Percentiles rank a stretch among this genome's conserved stretches.
These are phyloP conservation scores for Cyclotella atomus DNA, from an alignment of 108 stramenopile genomes.

Conservation along the genomic window DNA sequence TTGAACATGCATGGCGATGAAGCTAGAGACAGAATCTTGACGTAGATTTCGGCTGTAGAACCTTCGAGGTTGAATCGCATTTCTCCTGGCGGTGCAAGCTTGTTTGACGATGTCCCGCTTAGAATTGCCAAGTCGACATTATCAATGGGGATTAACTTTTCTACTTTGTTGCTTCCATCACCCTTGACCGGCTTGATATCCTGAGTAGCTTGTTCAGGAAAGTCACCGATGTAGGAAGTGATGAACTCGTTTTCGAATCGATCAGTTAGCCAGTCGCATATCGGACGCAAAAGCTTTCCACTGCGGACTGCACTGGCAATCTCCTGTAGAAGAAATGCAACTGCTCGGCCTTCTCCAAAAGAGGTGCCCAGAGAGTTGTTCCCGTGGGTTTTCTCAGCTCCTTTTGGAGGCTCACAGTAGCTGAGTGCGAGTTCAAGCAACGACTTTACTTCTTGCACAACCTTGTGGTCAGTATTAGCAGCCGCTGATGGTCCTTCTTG, in stretches of 20 bases:
- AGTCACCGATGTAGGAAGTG: constrained; percentile 44
- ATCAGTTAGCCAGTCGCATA: constrained; percentile 40
- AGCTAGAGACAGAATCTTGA: constrained; percentile 44
- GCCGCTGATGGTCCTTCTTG: constrained; percentile 6
- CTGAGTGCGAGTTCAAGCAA: constrained; percentile 43
- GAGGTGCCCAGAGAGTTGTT: constrained; percentile 1
- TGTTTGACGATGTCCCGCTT: constrained; percentile 25
- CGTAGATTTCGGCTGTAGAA: constrained; percentile 27
- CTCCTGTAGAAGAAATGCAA: constrained; percentile 53
- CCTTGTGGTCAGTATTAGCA: constrained; percentile 2
- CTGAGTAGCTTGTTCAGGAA: constrained; percentile 21
- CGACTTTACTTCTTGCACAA: constrained; percentile 42
- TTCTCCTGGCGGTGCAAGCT: constrained; percentile 31
- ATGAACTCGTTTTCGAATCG: constrained; percentile 32
- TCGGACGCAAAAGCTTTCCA: constrained; percentile 31
- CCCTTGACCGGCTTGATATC: neutral
- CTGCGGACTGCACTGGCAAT: constrained; percentile 52
- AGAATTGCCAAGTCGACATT: constrained; percentile 34
- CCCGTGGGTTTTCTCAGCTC: neutral
- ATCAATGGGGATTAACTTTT: constrained; percentile 15
- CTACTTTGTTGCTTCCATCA: constrained; percentile 6
- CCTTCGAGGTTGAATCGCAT: constrained; percentile 42
- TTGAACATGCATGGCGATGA: constrained; percentile 11
- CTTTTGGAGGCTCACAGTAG: constrained; percentile 35
- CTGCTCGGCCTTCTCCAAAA: constrained; percentile 28